These are phyloP conservation scores for Pisolithus thermaeus DNA, from an alignment of 1,284 basidiomycete species.

Conservation along the genomic window DNA sequence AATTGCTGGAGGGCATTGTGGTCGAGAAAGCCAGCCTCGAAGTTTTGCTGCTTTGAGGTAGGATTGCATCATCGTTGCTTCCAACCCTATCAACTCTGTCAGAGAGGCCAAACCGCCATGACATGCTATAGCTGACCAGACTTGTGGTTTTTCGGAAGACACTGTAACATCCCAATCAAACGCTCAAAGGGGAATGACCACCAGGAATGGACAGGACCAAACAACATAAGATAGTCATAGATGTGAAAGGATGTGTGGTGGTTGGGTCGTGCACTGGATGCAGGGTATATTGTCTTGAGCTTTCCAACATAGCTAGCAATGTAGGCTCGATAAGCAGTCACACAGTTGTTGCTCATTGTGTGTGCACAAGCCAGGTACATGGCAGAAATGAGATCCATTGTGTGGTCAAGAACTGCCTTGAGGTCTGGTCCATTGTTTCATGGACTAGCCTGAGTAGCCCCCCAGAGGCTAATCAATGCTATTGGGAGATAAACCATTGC, in stretches of 20 bases:
- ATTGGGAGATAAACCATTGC: no score
- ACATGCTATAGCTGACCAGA: conserved; percentile 16
- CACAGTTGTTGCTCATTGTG: background rate
- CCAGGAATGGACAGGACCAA: conserved; percentile 33
- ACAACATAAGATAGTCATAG: conserved; percentile 22
- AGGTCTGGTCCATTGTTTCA: background rate
- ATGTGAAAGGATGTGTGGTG: conserved; percentile 33
- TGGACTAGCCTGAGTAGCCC: no score
- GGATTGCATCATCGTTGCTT: conserved; percentile 12
- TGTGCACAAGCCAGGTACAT: conserved; percentile 7
- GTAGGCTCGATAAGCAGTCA: no score
- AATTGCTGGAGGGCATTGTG: conserved; percentile 2
- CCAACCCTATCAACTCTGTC: conserved; percentile 17
- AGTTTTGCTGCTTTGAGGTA: conserved; percentile 8
- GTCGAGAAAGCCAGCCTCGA: conserved; percentile 1
- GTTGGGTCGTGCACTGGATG: conserved; percentile 13
- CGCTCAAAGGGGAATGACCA: conserved; percentile 30
- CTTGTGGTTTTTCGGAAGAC: conserved; percentile 28
- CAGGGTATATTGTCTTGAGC: no score
- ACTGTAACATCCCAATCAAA: conserved; percentile 31
- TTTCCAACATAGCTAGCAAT: no score
- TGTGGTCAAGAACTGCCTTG: conserved; percentile 6
- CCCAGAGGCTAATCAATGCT: no score
- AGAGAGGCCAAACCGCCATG: background rate
- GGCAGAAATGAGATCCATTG: conserved; percentile 11